phyloP scores from a whole-genome alignment of 176 grass and related monocot genomes.

The Oryza glaberrima region DNA sequence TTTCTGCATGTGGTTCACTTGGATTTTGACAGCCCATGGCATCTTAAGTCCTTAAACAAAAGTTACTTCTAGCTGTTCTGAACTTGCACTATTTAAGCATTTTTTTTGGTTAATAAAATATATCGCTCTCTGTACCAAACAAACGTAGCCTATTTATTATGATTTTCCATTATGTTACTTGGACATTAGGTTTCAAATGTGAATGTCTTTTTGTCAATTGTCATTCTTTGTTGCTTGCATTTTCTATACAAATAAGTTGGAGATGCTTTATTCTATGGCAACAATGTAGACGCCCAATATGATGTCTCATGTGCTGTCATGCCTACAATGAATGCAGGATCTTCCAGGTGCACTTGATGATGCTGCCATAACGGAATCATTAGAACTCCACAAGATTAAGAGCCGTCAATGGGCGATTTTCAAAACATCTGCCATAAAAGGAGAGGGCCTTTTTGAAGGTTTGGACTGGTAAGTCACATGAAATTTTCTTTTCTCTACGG shows the following conservation, averaged over 20 bases:
- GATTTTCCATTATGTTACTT: slow-evolving; percentile 2
- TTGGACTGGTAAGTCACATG: slow-evolving; percentile 82
- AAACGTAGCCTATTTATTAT: background rate
- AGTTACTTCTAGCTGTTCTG: background rate
- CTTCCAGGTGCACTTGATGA: slow-evolving; percentile 95
- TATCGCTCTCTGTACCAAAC: background rate
- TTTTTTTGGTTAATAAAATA: background rate
- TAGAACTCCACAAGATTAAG: slow-evolving; percentile 99
- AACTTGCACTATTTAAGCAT: background rate
- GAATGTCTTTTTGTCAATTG: background rate
- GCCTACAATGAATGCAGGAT: slow-evolving; percentile 66
- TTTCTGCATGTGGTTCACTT: background rate
- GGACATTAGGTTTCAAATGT: background rate
- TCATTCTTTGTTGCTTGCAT: background rate
- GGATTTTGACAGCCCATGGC: background rate
- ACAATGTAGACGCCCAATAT: background rate
- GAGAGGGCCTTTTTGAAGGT: slow-evolving; percentile 98
- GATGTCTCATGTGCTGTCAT: background rate
- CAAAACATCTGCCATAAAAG: slow-evolving; percentile 99
- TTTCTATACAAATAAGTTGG: background rate
- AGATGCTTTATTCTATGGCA: background rate
- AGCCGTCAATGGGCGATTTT: slow-evolving; percentile 98
- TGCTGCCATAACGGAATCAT: slow-evolving; percentile 95
- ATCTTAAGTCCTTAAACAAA: background rate
- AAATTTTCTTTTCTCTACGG: background rate